Evolutionary conservation across 768 basidiomycete genomes (phyloP).

Genomic region (Suillus clintonianus): DNA sequence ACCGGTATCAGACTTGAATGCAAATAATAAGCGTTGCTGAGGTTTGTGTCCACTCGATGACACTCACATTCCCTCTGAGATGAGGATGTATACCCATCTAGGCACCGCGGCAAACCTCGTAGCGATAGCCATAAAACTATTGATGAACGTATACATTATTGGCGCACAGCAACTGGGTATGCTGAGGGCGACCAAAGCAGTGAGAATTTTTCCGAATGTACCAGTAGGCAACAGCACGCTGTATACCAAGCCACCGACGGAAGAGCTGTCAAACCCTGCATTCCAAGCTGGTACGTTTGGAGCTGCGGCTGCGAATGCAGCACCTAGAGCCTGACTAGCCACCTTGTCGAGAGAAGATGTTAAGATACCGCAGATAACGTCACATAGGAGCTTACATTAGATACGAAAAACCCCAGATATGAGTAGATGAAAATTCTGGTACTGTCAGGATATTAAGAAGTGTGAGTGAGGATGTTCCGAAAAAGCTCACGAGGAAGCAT

Average conservation of each 20-base stretch:
- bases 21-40: background rate
- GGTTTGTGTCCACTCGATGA: background rate
- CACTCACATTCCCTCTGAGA: constrained; percentile 46
- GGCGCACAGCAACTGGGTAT: constrained; percentile 58
- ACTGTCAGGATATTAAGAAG: constrained; percentile 21
- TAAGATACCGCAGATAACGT: background rate
- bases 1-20: constrained; percentile 43
- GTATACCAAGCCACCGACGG: constrained; percentile 47
- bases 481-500: constrained; percentile 55
- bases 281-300: constrained; percentile 41
- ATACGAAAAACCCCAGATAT: constrained; percentile 45
- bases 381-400: constrained; percentile 35
- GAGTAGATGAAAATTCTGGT: constrained; percentile 44
- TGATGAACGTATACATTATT: constrained; percentile 58
- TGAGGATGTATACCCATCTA: constrained; percentile 45
- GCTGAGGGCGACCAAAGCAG: constrained; percentile 52
- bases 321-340: too few species aligned
- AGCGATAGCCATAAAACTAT: constrained; percentile 43
- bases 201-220: constrained; percentile 48
- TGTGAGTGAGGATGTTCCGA: background rate
- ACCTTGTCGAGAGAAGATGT: constrained; percentile 25
- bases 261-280: constrained; percentile 39
- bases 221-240: constrained; percentile 40
- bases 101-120: constrained; percentile 38
- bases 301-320: constrained; percentile 46